Percentiles rank a stretch among this genome's conserved stretches.
Evolutionary conservation across 1,284 basidiomycete species (phyloP).

Genomic region (Microbotryum saponariae): DNA sequence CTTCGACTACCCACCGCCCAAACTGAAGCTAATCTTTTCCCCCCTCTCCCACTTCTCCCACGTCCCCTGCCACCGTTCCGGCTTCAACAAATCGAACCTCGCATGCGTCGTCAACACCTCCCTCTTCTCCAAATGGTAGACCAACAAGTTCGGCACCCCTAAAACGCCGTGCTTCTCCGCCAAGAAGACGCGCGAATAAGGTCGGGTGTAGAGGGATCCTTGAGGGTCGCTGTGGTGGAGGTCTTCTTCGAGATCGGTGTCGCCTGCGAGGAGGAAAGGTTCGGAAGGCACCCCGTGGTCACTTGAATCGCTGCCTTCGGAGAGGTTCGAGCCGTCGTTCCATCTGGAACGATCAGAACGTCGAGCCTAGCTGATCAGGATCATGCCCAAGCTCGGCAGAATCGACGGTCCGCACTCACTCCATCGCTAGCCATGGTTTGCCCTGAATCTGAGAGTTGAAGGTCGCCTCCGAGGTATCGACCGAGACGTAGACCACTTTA

Average conservation of each 20-base stretch:
- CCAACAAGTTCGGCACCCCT: conserved; percentile 38
- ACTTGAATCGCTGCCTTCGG: background rate
- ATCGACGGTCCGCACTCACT: conserved; percentile 11
- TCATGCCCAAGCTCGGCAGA: no score
- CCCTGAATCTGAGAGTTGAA: conserved; percentile 38
- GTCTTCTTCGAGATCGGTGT: conserved; percentile 40
- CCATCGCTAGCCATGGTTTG: conserved; percentile 33
- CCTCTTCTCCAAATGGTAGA: conserved; percentile 38
- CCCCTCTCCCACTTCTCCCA: conserved; percentile 39
- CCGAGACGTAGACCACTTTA: conserved; percentile 41
- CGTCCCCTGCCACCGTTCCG: conserved; percentile 24
- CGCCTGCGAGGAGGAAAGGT: conserved; percentile 41
- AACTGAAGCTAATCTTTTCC: conserved; percentile 33
- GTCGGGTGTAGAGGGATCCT: conserved; percentile 40
- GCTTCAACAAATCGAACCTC: conserved; percentile 20
- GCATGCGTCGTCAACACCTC: conserved; percentile 39
- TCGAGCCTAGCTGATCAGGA: no score
- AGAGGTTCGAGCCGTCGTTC: conserved; percentile 41
- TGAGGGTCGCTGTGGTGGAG: conserved; percentile 34
- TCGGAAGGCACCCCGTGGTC: conserved; percentile 32
- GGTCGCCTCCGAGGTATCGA: conserved; percentile 39
- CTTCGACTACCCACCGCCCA: conserved; percentile 26
- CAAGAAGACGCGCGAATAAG: conserved; percentile 42
- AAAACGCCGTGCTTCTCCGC: conserved; percentile 41
- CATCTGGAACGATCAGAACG: conserved; percentile 25